Conservation (phyloP, 2,329 filamentous ascomycete genomes). For the Xylariaceae sp. region DNA sequence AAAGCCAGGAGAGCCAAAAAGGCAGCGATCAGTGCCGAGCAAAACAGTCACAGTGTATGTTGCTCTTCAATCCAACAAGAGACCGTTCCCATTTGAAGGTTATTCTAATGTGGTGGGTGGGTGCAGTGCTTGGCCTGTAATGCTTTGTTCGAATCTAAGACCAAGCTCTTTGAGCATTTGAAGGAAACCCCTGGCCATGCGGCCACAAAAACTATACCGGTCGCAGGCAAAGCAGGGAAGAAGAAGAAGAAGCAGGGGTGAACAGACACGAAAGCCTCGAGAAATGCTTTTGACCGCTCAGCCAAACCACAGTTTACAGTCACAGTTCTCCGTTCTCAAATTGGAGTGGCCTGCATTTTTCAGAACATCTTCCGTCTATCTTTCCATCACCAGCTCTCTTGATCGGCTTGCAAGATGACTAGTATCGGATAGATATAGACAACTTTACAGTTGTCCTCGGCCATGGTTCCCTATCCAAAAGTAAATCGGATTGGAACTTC, state of each 20-base stretch:
- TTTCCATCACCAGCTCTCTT: not conserved
- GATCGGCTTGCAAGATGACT: too few relatives aligned
- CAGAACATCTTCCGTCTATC: too few relatives aligned
- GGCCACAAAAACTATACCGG: conserved; percentile 38
- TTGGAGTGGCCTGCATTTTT: too few relatives aligned
- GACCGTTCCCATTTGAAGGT: not conserved
- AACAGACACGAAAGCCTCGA: conserved; percentile 4
- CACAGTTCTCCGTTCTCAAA: too few relatives aligned
- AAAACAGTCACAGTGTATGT: conserved; percentile 37
- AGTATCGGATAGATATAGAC: not conserved
- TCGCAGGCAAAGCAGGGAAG: conserved; percentile 32
- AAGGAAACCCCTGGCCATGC: conserved; percentile 61
- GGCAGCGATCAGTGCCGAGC: conserved; percentile 37
- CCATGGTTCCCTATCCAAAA: conserved; percentile 16
- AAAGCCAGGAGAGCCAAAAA: conserved; percentile 51
- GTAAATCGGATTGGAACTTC: conserved; percentile 13
- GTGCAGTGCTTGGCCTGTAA: conserved; percentile 47
- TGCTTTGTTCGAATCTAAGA: conserved; percentile 57
- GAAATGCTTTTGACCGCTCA: too few relatives aligned
- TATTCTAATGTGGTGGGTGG: not conserved
- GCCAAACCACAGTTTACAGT: too few relatives aligned
- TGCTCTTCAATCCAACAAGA: not conserved
- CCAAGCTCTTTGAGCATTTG: conserved; percentile 71
- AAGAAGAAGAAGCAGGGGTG: conserved; percentile 32
- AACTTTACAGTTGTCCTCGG: conserved; percentile 5